Base-by-base conservation (phyloP, 1,284 basidiomycete species). In the Pulveroboletus sp. region DNA sequence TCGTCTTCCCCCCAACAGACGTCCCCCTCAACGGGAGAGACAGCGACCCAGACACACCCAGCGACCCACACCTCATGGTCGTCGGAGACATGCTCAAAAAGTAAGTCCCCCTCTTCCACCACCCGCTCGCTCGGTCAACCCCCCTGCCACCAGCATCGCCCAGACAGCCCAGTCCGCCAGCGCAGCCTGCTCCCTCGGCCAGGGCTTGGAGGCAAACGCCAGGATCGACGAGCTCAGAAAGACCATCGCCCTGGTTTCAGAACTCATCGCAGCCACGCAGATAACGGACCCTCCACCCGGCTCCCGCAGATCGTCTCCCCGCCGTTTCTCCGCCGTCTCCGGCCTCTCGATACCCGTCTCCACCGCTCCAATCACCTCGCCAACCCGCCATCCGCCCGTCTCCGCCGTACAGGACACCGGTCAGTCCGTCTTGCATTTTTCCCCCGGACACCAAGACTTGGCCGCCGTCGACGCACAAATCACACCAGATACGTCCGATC, bases 111-210 rank as follows among this genome's bases (percentile, higher is more conserved):
- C 7, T 31, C 29, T 7, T 12, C 12, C 8, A 31, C 12, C 12
- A 12, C 12, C 29, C 29, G 7, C 29, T 25, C 42, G 49, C 62
- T 67, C 65, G 63, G 59, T 8, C 12, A 7, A 46, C 55, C 49
- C 12, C 36, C 43, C n/a, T 54, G 26, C 47, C 42, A 49, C 11
- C 56, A 82, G 81, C 65, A 82, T 82, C 55, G 78, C 78, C 35
- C 74, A 77, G 24, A 77, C 78, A 3, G 80, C 81, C 24, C 75
- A 74, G 54, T 78, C 77, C 18, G 80, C 80, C 11, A 78, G 79
- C 48, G 68, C 74, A 8, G 80, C 80, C 2, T 82, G 79, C 51
- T 74, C 75, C 22, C 69, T 76, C 45, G 81, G 81, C 1, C 78
- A 80, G 58, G 74, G 76, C 26, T 59, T 72, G 4, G 74, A 79